Evolutionary conservation across 1,284 basidiomycete species (phyloP), one percentile per base, ranked within the genome.

Genomic region (Ganoderma sinense): DNA sequence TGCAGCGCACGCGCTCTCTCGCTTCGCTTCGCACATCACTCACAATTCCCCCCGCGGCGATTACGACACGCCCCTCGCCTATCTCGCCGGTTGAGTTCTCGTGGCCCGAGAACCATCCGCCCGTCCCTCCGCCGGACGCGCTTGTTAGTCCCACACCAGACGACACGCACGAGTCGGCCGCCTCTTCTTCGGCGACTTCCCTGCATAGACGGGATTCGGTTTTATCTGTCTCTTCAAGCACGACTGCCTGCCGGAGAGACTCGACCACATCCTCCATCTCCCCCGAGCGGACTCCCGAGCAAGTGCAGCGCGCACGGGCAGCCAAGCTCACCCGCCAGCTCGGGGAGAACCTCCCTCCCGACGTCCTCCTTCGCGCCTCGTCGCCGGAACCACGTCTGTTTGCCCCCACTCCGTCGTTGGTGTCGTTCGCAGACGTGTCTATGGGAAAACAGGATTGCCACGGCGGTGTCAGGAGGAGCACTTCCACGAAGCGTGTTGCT

Each of bases 291-390:
- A 74, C 71, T 55, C 75, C 68, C 4, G 76, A 78, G 70, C 78
- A 76, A 62, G 51, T 79, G 20, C 77, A 80, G 60, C 79, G 80
- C 36, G 75, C 78, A 36, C 80, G 82, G 58, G 75, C 82, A 61
- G 82, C 82, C 18, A 85, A 84, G 72, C 79, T 85, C 58, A 78
- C 79, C 4, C 82, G 82, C 18, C 78, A 82, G 72, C 75, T 84
- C 6, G 84, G 83, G 51, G 82, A 84, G 69, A 77, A 78, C 63
- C 77, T 84, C 40, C 83, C 84, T 14, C 75, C 80, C 8, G 83
- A 83, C 55, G 74, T 84, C 64, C 75, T 84, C 56, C 69, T 77
- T 36, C 77, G 77, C 33, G 76, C 76, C 2, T 69, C 75, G 16
- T 75, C 77, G 1, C 77, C 77, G 5, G 58, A 65, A 13, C 66